Evolutionary conservation across 176 grass and related monocot genomes (phyloP).

Genomic region (Alopecurus myosuroides): DNA sequence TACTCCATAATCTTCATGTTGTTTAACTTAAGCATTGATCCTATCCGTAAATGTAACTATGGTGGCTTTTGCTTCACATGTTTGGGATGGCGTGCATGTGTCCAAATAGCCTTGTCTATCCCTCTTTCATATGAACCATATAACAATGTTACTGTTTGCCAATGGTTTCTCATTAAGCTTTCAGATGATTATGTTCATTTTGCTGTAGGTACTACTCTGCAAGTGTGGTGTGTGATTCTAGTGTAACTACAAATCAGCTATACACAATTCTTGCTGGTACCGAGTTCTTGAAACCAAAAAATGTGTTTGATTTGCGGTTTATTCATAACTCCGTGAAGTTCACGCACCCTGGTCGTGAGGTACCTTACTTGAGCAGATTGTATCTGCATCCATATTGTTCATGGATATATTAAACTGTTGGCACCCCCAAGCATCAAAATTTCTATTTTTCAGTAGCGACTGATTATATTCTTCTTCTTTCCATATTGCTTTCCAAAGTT

Average conservation of each 20-base stretch:
- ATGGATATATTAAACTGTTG: background rate
- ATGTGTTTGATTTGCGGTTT: conserved; percentile 82
- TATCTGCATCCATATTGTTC: background rate
- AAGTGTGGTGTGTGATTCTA: conserved; percentile 82
- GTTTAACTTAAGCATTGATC: background rate
- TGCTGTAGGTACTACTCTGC: conserved; percentile 86
- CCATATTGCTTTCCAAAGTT: background rate
- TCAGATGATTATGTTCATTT: background rate
- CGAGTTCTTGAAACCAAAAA: conserved; percentile 76
- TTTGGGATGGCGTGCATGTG: conserved; percentile 1
- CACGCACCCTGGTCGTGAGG: conserved; percentile 67
- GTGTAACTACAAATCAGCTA: conserved; percentile 75
- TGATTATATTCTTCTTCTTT: background rate
- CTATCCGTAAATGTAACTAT: background rate
- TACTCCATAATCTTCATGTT: background rate
- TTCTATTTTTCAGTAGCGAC: background rate
- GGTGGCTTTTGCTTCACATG: background rate
- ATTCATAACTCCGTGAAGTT: conserved; percentile 81
- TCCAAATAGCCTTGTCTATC: background rate
- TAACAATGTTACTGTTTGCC: background rate
- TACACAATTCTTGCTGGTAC: conserved; percentile 80
- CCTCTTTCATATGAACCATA: background rate
- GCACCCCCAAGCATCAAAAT: background rate
- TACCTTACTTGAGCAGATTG: conserved; percentile 23
- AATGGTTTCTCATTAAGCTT: background rate